Evolutionary conservation across 176 grass and related monocot genomes (phyloP), one percentile per base, ranked within the genome.

Genomic region (Zoysia pacifica): DNA sequence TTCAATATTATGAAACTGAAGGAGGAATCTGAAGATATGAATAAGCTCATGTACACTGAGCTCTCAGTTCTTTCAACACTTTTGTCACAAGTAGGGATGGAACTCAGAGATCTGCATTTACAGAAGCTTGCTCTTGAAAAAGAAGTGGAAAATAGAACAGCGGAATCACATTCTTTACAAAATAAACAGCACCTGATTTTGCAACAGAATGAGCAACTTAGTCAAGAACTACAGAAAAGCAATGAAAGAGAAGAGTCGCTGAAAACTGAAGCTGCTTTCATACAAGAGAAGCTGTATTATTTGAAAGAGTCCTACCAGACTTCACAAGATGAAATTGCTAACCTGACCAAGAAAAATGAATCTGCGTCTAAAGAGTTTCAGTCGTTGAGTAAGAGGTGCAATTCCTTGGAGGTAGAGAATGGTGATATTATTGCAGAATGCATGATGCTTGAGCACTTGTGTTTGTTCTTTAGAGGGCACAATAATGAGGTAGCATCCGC

Each of bases 391-490:
- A 54, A 84, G 72, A 83, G 84, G 72, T 77, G 82, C 63, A 75
- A 79, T 68, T 70, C 65, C 58, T 73, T 91, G 83, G 83, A 89
- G 76, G 62, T 82, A 68, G 88, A 91, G 41, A 86, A 86, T 41
- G 10, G 14, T 50, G n/a, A 71, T 45, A 6, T 82, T 80, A 44
- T 91, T 85, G 58, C 79, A 65, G 87, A 97, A 78, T 82, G 82
- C 58, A 89, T 94, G 83, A 93, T 62, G 78, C 83, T 94, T 5
- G 87, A 93, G 44, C 85, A 94, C 85, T 77, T 94, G 51, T 92
- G 72, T 90, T 87, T 84, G 41, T 93, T 94, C 74, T 89, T 93
- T 64, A 86, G 77, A 69, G 81, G 87, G 50, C 95, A 94, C 81
- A 88, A 86, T 82, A 85, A 85, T 75, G 92, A 97, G 84, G 90